phyloP scores from a whole-genome alignment of 2,329 filamentous ascomycete species.

The Ceratocystis harringtonii region DNA sequence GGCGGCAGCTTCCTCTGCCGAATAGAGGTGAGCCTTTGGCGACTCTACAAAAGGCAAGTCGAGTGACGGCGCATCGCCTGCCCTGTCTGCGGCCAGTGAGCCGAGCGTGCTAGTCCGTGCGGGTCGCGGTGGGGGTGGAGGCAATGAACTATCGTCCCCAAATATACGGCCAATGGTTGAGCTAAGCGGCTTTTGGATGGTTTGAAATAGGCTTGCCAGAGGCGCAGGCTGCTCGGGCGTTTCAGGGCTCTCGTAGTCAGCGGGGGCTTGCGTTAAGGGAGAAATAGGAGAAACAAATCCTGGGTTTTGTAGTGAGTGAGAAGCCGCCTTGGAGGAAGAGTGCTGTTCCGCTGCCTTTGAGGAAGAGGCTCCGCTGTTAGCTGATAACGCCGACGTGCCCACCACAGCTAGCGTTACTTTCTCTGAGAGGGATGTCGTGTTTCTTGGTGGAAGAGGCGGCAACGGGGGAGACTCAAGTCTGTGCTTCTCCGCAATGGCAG shows the following conservation, averaged over 20 bases:
- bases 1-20: constrained; percentile 75
- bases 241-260: constrained; percentile 3
- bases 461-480: constrained; percentile 35
- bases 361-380: constrained; percentile 5
- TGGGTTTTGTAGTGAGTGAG: not conserved
- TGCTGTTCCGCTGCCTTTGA: not conserved
- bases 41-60: constrained; percentile 1
- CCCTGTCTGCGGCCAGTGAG: constrained; percentile 19
- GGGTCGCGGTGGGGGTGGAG: constrained; percentile 19
- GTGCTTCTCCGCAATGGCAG: constrained; percentile 85
- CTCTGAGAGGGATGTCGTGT: constrained; percentile 44
- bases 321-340: not conserved
- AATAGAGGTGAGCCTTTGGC: constrained; percentile 21
- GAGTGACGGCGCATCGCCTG: constrained; percentile 6
- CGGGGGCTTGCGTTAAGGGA: not conserved
- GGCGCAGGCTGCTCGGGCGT: constrained; percentile 13
- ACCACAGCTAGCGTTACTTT: constrained; percentile 62
- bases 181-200: constrained; percentile 78
- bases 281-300: not conserved
- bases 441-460: constrained; percentile 22
- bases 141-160: constrained; percentile 43
- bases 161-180: constrained; percentile 84
- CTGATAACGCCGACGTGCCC: constrained; percentile 6
- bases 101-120: constrained; percentile 22
- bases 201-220: constrained; percentile 46